Conservation (phyloP, 2,329 filamentous ascomycete species). For the Tolypocladium tropicale region DNA sequence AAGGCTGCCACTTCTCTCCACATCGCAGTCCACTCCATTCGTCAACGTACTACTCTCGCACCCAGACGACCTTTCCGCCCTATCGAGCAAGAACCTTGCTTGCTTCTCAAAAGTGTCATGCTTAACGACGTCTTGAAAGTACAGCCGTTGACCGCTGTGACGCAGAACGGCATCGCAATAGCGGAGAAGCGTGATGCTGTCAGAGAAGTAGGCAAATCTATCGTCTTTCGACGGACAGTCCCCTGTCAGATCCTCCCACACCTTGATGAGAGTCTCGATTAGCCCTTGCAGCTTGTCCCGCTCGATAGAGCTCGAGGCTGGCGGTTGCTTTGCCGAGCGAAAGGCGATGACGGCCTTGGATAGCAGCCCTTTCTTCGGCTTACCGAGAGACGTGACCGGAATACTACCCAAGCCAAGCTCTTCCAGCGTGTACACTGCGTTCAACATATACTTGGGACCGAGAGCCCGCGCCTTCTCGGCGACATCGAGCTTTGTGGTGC, state of each 20-base stretch:
- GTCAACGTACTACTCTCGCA: no score
- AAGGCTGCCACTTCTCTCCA: background rate
- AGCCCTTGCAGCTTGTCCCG: constrained; percentile 3
- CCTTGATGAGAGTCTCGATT: constrained; percentile 9
- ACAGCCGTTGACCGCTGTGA: constrained; percentile 16
- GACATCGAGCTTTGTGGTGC: constrained; percentile 20
- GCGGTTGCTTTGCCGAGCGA: background rate
- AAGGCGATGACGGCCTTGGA: constrained; percentile 11
- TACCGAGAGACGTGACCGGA: constrained; percentile 32
- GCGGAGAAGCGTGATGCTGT: constrained; percentile 26
- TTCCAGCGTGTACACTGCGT: constrained; percentile 27
- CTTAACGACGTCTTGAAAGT: constrained; percentile 22
- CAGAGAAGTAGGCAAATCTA: constrained; percentile 17
- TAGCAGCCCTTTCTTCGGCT: constrained; percentile 31
- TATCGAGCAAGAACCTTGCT: constrained; percentile 13
- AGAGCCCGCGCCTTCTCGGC: constrained; percentile 16
- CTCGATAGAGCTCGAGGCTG: background rate
- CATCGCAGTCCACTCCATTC: no score
- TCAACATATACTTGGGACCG: constrained; percentile 28
- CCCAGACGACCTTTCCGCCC: background rate
- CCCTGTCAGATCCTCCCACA: constrained; percentile 21
- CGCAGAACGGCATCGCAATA: constrained; percentile 23
- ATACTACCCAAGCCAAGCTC: constrained; percentile 28
- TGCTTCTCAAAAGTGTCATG: constrained; percentile 21
- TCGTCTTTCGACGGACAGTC: constrained; percentile 13